Evolutionary conservation across 257 asterid genomes (phyloP), one percentile per base, ranked within the genome.

Genomic region (Handroanthus guayacan): DNA sequence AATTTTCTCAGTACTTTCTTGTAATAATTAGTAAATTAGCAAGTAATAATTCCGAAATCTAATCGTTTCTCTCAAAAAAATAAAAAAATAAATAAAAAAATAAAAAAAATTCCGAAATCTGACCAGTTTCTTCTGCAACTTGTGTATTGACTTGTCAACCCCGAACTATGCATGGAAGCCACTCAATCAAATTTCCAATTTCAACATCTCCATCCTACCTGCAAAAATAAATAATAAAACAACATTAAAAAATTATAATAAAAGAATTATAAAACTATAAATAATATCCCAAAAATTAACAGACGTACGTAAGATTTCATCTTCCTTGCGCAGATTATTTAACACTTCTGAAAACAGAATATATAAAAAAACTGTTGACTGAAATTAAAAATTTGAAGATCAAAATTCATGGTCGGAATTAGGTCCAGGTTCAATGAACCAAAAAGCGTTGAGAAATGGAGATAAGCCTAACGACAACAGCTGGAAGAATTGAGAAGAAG

Each of bases 361-460:
- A 8, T 0, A 48, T 0, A 12, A 48, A 12, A 48, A 3, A 6
- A 48, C 7, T 3, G 8, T 2, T 48, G n/a, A 48, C 10, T 7
- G 54, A 48, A 0, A 48, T 48, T 2, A 9, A 7, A 8, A 7
- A 48, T 9, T 43, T 41, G 72, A 37, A 16, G 62, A 56, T 48
- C 66, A 4, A 14, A 11, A 51, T 6, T 41, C 12, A 12, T 1
- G 8, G 66, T 11, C 38, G 74, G 58, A 13, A 25, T 60, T 9
- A 54, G 51, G 80, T 80, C 83, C 80, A 75, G 80, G 39, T 80
- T 80, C 80, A 80, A 25, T 74, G 79, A 79, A 79, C 67, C 6
- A 5, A 44, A 17, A 66, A n/a, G 79, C 79, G 77, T 79, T 79
- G 86, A 79, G 78, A 50, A 1, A 17, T 39, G 44, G 44, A 39